A percentile compares a stretch with the other conserved stretches of the same genome.
These are phyloP conservation scores for Coffea eugenioides DNA, from an alignment of 257 asterid species.

Conservation along the genomic window DNA sequence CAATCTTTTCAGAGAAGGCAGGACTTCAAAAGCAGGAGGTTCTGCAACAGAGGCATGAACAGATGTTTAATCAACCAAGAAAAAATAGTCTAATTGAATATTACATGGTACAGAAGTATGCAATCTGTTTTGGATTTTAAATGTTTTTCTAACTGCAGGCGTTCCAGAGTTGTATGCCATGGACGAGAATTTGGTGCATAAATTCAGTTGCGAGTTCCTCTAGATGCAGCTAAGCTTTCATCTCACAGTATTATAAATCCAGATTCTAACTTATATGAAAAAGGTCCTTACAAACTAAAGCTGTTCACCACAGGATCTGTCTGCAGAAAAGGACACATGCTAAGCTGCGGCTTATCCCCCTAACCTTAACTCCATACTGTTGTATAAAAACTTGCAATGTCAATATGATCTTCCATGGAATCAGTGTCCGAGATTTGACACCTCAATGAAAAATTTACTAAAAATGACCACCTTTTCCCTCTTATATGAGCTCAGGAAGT, in stretches of 20 bases:
- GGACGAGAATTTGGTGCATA: background rate
- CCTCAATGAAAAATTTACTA: background rate
- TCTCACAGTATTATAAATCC: background rate
- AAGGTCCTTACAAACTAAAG: background rate
- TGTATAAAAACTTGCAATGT: background rate
- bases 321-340: background rate
- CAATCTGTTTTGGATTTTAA: background rate
- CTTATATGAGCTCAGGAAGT: background rate
- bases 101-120: background rate
- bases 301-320: background rate
- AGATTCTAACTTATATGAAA: background rate
- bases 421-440: background rate
- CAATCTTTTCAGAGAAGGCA: constrained; percentile 80
- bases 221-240: background rate
- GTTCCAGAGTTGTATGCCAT: background rate
- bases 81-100: background rate
- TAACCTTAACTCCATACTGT: background rate
- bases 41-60: constrained; percentile 40
- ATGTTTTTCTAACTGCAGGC: background rate
- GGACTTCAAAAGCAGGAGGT: constrained; percentile 89
- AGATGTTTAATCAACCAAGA: background rate
- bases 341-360: background rate
- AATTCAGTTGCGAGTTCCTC: background rate
- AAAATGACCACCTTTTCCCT: background rate
- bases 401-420: background rate